phyloP scores from a whole-genome alignment of 192 early-diverging fungal genomes.

The Blastocladiella britannica region DNA sequence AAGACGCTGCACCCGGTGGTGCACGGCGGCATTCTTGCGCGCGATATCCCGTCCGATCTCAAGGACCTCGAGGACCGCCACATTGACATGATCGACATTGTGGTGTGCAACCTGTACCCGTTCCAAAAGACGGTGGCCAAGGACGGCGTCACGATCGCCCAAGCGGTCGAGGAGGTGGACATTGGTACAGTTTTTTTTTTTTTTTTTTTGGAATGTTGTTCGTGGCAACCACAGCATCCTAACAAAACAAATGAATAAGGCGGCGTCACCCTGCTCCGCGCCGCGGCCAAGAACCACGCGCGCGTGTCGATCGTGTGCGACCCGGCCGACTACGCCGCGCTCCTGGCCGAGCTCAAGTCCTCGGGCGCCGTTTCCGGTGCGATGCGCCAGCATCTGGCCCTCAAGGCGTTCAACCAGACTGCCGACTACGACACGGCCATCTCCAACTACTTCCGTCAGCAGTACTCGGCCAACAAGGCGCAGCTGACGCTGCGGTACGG shows the following conservation, averaged over 20 bases:
- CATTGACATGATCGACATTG: slow-evolving; percentile 84
- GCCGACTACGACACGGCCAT: slow-evolving; percentile 91
- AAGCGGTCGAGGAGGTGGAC: slow-evolving; percentile 96
- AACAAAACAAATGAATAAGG: slow-evolving; percentile 10
- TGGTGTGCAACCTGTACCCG: slow-evolving; percentile 96
- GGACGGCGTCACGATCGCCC: slow-evolving; percentile 65
- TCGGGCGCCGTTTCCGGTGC: slow-evolving; percentile 39
- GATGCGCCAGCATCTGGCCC: slow-evolving; percentile 56
- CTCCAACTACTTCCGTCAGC: slow-evolving; percentile 78
- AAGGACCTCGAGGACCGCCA: slow-evolving; percentile 66
- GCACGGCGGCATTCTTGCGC: slow-evolving; percentile 90
- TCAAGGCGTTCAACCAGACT: slow-evolving; percentile 92
- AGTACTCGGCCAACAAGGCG: slow-evolving; percentile 53
- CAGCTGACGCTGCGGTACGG: slow-evolving; percentile 85
- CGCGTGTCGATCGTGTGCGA: slow-evolving; percentile 83
- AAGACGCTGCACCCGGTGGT: slow-evolving; percentile 98
- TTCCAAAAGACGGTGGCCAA: slow-evolving; percentile 87
- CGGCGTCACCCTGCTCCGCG: slow-evolving; percentile 90
- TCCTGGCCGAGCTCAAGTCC: slow-evolving; percentile 54
- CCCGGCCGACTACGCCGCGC: slow-evolving; percentile 65
- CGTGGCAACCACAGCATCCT: not conserved
- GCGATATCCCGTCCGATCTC: slow-evolving; percentile 60
- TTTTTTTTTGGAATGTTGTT: no score
- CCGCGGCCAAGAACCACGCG: slow-evolving; percentile 97
- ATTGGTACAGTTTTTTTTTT: slow-evolving; percentile 54